A percentile compares a stretch with the other conserved stretches of the same genome.
These are phyloP conservation scores for Neopestalotiopsis sp. DNA, from an alignment of 2,329 filamentous ascomycete species.

Conservation along the genomic window DNA sequence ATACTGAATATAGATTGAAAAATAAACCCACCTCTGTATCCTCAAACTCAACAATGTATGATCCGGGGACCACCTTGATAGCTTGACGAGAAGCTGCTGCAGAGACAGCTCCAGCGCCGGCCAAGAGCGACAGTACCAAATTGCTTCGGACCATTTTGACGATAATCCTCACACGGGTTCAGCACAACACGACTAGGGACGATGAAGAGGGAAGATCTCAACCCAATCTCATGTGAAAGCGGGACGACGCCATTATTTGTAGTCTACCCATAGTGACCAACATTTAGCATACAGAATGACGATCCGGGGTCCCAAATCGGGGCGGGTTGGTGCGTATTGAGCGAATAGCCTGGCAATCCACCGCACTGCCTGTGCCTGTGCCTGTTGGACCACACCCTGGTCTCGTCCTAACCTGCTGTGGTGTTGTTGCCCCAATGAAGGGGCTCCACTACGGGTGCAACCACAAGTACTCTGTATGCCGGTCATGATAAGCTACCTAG, in stretches of 20 bases:
- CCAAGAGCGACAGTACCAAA: slow-evolving; percentile 33
- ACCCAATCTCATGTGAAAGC: slow-evolving; percentile 15
- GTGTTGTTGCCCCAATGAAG: slow-evolving; percentile 1
- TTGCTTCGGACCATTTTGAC: slow-evolving; percentile 32
- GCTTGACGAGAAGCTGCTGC: background rate
- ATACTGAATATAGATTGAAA: background rate
- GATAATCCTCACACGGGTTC: slow-evolving; percentile 20
- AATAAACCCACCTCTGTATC: slow-evolving; percentile 48
- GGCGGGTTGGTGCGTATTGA: background rate
- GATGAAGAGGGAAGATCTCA: slow-evolving; percentile 19
- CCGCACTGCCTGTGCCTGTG: background rate
- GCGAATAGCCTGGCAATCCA: background rate
- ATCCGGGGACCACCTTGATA: slow-evolving; percentile 43
- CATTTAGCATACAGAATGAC: background rate
- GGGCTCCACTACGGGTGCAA: background rate
- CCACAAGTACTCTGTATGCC: slow-evolving; percentile 22
- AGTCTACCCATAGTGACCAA: slow-evolving; percentile 11
- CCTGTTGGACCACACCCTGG: background rate
- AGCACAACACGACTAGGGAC: slow-evolving; percentile 14
- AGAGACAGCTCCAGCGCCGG: slow-evolving; percentile 26
- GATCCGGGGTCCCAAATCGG: slow-evolving; percentile 9
- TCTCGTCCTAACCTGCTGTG: background rate
- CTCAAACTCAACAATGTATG: slow-evolving; percentile 60
- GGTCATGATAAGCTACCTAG: slow-evolving; percentile 25
- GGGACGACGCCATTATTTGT: slow-evolving; percentile 29